Base-by-base conservation (phyloP, 345 rosid genomes). In the Reutealis trisperma region DNA sequence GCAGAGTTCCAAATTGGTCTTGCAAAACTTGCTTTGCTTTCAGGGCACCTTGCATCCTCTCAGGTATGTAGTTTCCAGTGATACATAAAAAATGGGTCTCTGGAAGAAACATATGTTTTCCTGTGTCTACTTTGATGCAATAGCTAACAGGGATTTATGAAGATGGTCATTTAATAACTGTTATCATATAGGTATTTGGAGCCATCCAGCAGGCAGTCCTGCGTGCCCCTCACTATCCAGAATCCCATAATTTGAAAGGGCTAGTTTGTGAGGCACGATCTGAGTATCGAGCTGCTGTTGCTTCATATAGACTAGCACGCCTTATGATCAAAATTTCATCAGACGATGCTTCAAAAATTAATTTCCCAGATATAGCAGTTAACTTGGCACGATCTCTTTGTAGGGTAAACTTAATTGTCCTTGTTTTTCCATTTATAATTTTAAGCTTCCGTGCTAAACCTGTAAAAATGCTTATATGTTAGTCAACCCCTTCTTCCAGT, bases 1-100 rank as follows among this genome's bases (percentile, higher is more conserved):
- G 92, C 95, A 15, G 99, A 91, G 83, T 96, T 91, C 79, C 98
- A 96, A 80, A 84, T 92, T 77, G 99, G 99, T 85, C 91, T 96
- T 70, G 89, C 92, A 70, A 90, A 86, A 84, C 92, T 92, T 81
- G 93, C 99, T 80, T 82, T 90, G 61, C 85, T 75, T 67, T 87
- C 96, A 21, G 93, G 91, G 74, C 67, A 86, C 79, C 90, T 89
- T 73, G 82, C 89, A 66, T 96, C 99, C 79, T 85, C 99, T 34
- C 97, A 90, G 97, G 98, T 92, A 84, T 72, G 70, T 70, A 41
- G 44, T 47, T 75, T 22, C 3, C 22, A 44, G 18, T 30, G 8
- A 62, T 34, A 16, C 16, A 71, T 63, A 22, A 41, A 11, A 24
- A 34, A 18, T 21, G 30, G 65, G 15, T 54, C 42, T 30, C 2